Conservation (phyloP, 768 basidiomycete species). For the Thelephora ganbajun region DNA sequence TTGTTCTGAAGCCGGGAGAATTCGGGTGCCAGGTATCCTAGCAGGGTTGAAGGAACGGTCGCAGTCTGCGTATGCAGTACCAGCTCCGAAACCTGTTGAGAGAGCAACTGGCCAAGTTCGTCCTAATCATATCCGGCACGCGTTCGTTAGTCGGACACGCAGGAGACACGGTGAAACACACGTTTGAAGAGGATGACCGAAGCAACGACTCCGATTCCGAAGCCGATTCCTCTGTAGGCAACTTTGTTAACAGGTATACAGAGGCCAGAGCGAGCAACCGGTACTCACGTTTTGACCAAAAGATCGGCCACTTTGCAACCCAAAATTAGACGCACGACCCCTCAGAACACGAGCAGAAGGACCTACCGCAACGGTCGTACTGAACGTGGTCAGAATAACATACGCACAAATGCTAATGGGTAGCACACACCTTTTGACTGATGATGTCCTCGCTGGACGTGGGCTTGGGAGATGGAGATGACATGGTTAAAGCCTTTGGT, state of each 20-base stretch:
- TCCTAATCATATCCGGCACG: slow-evolving; percentile 30
- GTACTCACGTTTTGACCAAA: slow-evolving; percentile 71
- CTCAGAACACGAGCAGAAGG: not conserved
- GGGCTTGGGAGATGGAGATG: slow-evolving; percentile 32
- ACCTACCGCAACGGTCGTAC: slow-evolving; percentile 83
- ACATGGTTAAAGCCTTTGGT: slow-evolving; percentile 9
- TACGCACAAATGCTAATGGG: not conserved
- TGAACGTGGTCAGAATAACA: slow-evolving; percentile 15
- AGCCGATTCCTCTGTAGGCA: slow-evolving; percentile 61
- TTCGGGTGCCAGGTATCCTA: slow-evolving; percentile 70
- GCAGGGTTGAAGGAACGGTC: slow-evolving; percentile 89
- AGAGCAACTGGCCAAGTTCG: slow-evolving; percentile 87
- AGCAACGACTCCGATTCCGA: slow-evolving; percentile 77
- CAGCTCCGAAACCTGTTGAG: slow-evolving; percentile 75
- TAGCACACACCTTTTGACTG: slow-evolving; percentile 60
- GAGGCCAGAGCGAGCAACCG: not conserved
- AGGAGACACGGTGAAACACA: slow-evolving; percentile 28
- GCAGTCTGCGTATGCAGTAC: slow-evolving; percentile 83
- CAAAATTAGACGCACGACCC: slow-evolving; percentile 4
- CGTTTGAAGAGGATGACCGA: slow-evolving; percentile 87
- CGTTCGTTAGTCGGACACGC: not conserved
- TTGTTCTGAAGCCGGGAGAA: slow-evolving; percentile 29
- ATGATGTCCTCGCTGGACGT: slow-evolving; percentile 83
- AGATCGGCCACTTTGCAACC: slow-evolving; percentile 50
- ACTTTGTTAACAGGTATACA: not conserved